Evolutionary conservation across 2,329 filamentous ascomycete genomes (phyloP).

Genomic region (Chaetomiaceae sp.): DNA sequence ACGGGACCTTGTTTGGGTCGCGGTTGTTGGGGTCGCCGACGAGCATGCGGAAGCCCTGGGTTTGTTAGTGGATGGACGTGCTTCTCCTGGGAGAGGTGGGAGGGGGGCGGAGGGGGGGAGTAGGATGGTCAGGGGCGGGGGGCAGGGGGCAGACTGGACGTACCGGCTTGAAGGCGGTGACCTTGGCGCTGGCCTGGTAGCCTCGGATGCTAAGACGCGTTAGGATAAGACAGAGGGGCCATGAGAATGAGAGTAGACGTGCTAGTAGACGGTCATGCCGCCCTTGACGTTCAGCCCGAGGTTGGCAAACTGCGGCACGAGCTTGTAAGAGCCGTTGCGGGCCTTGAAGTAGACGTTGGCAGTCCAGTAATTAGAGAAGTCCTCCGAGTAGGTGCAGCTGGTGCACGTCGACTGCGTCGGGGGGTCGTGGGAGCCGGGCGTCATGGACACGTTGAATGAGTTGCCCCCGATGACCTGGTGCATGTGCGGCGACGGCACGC

Average conservation of each 20-base stretch:
- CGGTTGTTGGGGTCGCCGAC: slow-evolving; percentile 22
- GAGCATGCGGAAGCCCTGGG: slow-evolving; percentile 31
- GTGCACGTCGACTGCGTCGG: slow-evolving; percentile 15
- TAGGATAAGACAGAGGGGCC: slow-evolving; percentile 29
- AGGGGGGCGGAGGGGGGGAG: too few relatives aligned
- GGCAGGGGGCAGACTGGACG: not conserved
- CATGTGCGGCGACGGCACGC: slow-evolving; percentile 36
- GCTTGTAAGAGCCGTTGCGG: slow-evolving; percentile 17
- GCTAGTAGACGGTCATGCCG: slow-evolving; percentile 20
- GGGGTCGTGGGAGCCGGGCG: slow-evolving; percentile 2
- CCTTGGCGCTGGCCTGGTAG: slow-evolving; percentile 10
- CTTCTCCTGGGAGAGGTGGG: too few relatives aligned
- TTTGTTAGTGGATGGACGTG: not conserved
- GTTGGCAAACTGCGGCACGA: slow-evolving; percentile 15
- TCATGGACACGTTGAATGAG: slow-evolving; percentile 31
- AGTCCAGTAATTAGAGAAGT: slow-evolving; percentile 27
- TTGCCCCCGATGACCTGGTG: slow-evolving; percentile 51
- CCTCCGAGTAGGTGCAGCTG: slow-evolving; percentile 29
- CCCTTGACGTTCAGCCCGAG: slow-evolving; percentile 13
- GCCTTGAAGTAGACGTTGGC: slow-evolving; percentile 18
- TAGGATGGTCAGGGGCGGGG: too few relatives aligned
- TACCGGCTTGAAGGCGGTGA: slow-evolving; percentile 12
- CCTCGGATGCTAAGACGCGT: slow-evolving; percentile 19
- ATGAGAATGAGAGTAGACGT: slow-evolving; percentile 22
- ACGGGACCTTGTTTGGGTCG: slow-evolving; percentile 18